A percentile compares a stretch with the other conserved stretches of the same genome.
Conservation (phyloP, 768 basidiomycete species). For the Kwoniella pini region DNA sequence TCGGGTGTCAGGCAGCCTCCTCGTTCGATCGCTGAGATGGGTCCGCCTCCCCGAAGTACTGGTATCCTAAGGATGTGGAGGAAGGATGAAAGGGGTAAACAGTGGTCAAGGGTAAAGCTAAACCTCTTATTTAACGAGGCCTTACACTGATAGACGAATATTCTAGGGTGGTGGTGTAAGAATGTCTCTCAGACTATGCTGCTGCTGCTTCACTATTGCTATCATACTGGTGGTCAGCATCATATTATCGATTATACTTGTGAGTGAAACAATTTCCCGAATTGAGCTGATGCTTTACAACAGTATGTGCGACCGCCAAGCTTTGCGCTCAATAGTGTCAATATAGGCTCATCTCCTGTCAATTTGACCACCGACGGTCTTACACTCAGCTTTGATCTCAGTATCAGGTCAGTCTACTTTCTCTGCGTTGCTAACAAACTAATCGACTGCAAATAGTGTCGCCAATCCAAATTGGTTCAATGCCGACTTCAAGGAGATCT, state of each 20-base stretch:
- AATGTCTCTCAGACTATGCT: slow-evolving; percentile 43
- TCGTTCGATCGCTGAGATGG: slow-evolving; percentile 35
- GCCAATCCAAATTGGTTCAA: slow-evolving; percentile 55
- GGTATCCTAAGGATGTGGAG: slow-evolving; percentile 54
- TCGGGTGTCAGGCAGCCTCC: slow-evolving; percentile 33
- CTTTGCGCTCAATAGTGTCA: slow-evolving; percentile 43
- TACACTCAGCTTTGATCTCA: slow-evolving; percentile 43
- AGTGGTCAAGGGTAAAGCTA: slow-evolving; percentile 49
- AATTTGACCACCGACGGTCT: slow-evolving; percentile 37
- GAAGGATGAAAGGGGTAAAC: slow-evolving; percentile 53
- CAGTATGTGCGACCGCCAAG: slow-evolving; percentile 53
- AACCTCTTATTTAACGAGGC: not conserved
- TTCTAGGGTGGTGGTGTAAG: slow-evolving; percentile 47
- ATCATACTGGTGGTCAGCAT: slow-evolving; percentile 48
- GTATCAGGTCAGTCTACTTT: slow-evolving; percentile 38
- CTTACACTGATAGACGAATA: not conserved
- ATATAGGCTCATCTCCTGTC: slow-evolving; percentile 44
- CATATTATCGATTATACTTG: slow-evolving; percentile 45
- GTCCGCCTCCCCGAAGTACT: slow-evolving; percentile 48
- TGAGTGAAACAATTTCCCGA: slow-evolving; percentile 22
- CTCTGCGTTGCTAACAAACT: too few relatives aligned
- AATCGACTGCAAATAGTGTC: too few relatives aligned
- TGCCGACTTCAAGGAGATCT: slow-evolving; percentile 49
- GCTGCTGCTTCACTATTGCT: slow-evolving; percentile 43
- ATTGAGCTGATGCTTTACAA: not conserved